Evolutionary conservation across 2,329 filamentous ascomycete genomes (phyloP), one percentile per base, ranked within the genome.

Genomic region (Delphinella strobiligena): DNA sequence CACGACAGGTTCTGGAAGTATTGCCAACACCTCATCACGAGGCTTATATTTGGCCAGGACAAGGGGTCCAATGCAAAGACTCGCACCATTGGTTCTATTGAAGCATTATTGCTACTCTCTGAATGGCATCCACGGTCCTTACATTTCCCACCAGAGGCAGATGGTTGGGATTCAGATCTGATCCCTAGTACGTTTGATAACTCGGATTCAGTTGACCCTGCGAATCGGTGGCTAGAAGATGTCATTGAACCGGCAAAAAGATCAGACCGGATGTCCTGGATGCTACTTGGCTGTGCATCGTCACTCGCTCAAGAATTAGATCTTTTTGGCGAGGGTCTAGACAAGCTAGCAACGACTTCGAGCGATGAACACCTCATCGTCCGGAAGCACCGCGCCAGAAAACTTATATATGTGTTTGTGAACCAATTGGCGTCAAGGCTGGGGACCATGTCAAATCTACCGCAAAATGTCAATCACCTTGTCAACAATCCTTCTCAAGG

Each of bases 51-150:
- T 17, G 71, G 71, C 0, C 68, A 73, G 41, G 69, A 73, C 37
- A 71, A 69, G 41, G 56, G 61, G 1, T 67, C 64, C 3, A 69
- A 67, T 36, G 64, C 67, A 2, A 69, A 68, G 31, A 33, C 31
- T n/a, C 57, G 69, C 4, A 68, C 66, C 0, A 60, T 70, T 17
- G 71, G 71, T 0, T 68, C 68, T 0, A 71, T 74, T 3, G 68
- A 74, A 45, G 69, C 68, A 0, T 56, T 75, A 0, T 47, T 74
- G 2, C 50, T 74, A 1, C 61, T 74, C n/a, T 69, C 67, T 0
- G 70, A 74, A 49, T 75, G 71, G 71, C 69, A 73, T 45, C 69
- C 71, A 2, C 63, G 69, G 14, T 67, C 69, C 4, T 54, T 74
- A 1, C 68, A 74, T 45, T 63, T 33, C 31, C 31, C 31, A 7